Evolutionary conservation across 2,329 filamentous ascomycete genomes (phyloP), one percentile per base, ranked within the genome.

Genomic region (Colletotrichum paranaense): DNA sequence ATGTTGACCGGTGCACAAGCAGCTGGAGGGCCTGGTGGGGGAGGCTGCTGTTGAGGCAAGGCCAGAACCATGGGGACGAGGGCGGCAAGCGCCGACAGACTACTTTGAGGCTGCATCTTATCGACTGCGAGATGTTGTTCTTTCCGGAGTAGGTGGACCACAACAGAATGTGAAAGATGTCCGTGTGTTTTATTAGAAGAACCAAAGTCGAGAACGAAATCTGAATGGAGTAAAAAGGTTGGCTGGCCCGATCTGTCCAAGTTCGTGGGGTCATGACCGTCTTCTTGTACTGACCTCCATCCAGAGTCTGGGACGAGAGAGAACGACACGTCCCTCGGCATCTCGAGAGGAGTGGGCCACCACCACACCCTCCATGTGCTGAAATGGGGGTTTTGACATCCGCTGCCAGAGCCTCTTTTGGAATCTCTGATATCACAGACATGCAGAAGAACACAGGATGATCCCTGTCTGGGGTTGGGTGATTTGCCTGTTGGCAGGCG

Each of bases 1-100:
- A 86, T 79, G 79, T 84, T 82, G 35, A 85, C 77, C 6, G 71
- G 56, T 11, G 62, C 60, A 5, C 71, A 73, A 24, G 67, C 42
- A 3, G 42, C 42, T 11, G 42, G 42, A 8, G 42, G 42, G 8
- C 42, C 42, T n/a, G 42, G 42, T 4, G 42, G 42, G 3, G 42
- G 42, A 49, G 42, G 42, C 8, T 49, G 46, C 49, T 69, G 42
- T 30, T 62, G 69, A 3, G 52, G n/a, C 56, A 60, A 56, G 9
- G 49, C 71, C 49, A 73, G 62, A 19, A 52, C 62, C 32, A 70
- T 16, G 5, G 71, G 71, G 3, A 49, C 35, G 9, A 73, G 62
- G 58, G 59, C 63, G 22, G 71, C 67, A 7, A 73, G 67, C 5
- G 67, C 56, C 42, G 70, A 73, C 11, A 73, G 32, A 26, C 67